Conservation (phyloP, 306 rosid species). For the Mimosa pudica region DNA sequence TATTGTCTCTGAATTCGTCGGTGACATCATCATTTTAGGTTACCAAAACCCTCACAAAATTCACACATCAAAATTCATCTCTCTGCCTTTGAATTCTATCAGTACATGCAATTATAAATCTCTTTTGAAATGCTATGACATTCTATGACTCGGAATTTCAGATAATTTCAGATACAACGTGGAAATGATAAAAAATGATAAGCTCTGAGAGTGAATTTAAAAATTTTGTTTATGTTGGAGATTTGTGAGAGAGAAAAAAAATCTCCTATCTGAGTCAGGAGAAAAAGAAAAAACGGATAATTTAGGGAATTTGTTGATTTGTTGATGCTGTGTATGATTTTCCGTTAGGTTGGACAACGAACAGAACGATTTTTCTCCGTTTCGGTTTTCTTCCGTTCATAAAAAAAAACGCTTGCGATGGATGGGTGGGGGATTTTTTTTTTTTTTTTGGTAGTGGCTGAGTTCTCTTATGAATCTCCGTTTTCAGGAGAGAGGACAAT, state of each 20-base stretch:
- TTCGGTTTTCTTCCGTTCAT: neutral
- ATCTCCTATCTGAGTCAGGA: slow-evolving; percentile 39
- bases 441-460: neutral
- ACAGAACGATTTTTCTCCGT: neutral
- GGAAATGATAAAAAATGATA: neutral
- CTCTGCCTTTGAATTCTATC: slow-evolving; percentile 36
- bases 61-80: slow-evolving; percentile 32
- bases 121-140: slow-evolving; percentile 25
- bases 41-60: slow-evolving; percentile 5
- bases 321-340: slow-evolving; percentile 30
- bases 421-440: neutral
- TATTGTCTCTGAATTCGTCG: slow-evolving; percentile 59
- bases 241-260: slow-evolving; percentile 48
- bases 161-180: neutral
- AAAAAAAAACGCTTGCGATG: slow-evolving; percentile 27
- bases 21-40: slow-evolving; percentile 63
- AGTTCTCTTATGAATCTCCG: neutral
- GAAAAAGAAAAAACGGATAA: slow-evolving; percentile 31
- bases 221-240: slow-evolving; percentile 9
- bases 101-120: slow-evolving; percentile 12
- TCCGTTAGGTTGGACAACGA: neutral
- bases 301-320: slow-evolving; percentile 18
- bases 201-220: neutral
- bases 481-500: slow-evolving; percentile 50
- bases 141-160: neutral